Evolutionary conservation across 2,329 filamentous ascomycete species (phyloP).

Genomic region (Aspergillus ochraceoroseus): DNA sequence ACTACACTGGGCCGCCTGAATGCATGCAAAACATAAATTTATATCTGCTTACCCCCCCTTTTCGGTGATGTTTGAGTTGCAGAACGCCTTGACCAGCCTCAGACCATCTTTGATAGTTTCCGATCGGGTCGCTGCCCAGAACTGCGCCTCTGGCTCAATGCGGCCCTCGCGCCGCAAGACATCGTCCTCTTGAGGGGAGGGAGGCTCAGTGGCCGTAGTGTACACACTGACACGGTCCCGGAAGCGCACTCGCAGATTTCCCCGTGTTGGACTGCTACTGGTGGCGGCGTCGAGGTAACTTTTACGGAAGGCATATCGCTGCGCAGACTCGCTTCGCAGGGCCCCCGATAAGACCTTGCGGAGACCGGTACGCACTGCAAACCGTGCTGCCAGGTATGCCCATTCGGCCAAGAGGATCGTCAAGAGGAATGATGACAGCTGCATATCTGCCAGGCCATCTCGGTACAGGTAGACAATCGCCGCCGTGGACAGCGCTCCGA

Average conservation of each 20-base stretch:
- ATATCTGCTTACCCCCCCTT: no score
- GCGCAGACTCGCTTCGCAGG: slow-evolving; percentile 72
- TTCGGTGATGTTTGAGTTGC: background rate
- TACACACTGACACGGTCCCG: slow-evolving; percentile 34
- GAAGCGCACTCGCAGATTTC: slow-evolving; percentile 32
- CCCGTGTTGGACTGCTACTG: slow-evolving; percentile 11
- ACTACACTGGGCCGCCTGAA: no score
- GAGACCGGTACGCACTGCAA: slow-evolving; percentile 65
- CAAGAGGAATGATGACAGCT: slow-evolving; percentile 70
- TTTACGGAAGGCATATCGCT: slow-evolving; percentile 73
- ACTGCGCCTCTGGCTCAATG: slow-evolving; percentile 45
- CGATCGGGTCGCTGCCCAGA: slow-evolving; percentile 51
- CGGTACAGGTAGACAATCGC: slow-evolving; percentile 86
- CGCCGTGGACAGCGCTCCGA: slow-evolving; percentile 80
- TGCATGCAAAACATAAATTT: no score
- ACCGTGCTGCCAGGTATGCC: slow-evolving; percentile 68
- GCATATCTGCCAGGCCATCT: slow-evolving; percentile 61
- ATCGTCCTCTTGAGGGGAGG: slow-evolving; percentile 22
- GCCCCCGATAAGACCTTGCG: slow-evolving; percentile 76
- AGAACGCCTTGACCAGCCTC: slow-evolving; percentile 47
- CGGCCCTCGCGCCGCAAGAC: slow-evolving; percentile 23
- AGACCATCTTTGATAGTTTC: slow-evolving; percentile 51
- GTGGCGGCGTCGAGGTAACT: slow-evolving; percentile 53
- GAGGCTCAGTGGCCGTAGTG: slow-evolving; percentile 20
- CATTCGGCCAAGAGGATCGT: slow-evolving; percentile 80